phyloP scores from a whole-genome alignment of 768 basidiomycete species.

The Lactarius evosmus region DNA sequence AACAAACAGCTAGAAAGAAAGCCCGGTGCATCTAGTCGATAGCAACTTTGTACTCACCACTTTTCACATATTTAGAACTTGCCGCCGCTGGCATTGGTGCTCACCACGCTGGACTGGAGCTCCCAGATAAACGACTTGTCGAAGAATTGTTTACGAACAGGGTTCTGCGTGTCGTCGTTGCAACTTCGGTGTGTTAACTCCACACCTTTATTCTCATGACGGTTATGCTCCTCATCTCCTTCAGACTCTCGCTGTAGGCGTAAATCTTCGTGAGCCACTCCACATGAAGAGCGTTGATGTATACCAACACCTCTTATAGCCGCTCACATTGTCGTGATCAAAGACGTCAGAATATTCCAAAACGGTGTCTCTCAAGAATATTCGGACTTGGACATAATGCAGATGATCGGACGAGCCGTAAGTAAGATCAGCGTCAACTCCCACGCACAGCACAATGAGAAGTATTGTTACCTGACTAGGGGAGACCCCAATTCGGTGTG shows the following conservation, averaged over 20 bases:
- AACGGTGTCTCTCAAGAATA: conserved; percentile 73
- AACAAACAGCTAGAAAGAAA: conserved; percentile 67
- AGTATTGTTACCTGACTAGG: conserved; percentile 41
- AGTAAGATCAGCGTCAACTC: conserved; percentile 29
- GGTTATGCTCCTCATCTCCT: conserved; percentile 17
- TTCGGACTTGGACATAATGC: conserved; percentile 88
- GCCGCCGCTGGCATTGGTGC: conserved; percentile 77
- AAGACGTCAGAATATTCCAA: conserved; percentile 81
- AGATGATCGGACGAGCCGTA: conserved; percentile 95
- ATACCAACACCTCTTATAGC: conserved; percentile 45
- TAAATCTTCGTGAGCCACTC: conserved; percentile 76
- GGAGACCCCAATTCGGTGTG: conserved; percentile 86
- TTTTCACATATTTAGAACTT: conserved; percentile 44
- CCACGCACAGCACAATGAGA: background rate
- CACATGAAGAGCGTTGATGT: background rate
- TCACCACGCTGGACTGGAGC: conserved; percentile 84
- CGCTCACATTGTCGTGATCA: conserved; percentile 90
- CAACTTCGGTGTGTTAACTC: conserved; percentile 67
- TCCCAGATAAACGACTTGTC: conserved; percentile 66
- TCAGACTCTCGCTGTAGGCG: conserved; percentile 92
- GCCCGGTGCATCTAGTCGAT: conserved; percentile 20
- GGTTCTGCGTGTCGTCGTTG: conserved; percentile 62
- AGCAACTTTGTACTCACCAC: background rate
- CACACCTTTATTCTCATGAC: background rate
- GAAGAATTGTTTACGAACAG: conserved; percentile 73